phyloP scores from a whole-genome alignment of 495 filamentous ascomycete species.

The Aspergillus campestris region DNA sequence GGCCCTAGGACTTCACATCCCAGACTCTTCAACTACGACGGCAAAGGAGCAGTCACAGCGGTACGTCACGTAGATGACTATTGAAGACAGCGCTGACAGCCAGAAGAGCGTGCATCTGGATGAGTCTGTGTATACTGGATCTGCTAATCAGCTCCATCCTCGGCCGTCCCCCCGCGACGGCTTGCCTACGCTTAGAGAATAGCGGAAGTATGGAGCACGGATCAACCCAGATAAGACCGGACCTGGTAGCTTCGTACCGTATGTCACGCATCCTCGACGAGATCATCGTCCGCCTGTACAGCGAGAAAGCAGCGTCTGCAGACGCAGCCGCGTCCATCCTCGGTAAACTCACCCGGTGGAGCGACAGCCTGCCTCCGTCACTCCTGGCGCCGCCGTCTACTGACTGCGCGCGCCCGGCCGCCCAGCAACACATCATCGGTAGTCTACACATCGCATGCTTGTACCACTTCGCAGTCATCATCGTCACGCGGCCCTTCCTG shows the following conservation, averaged over 20 bases:
- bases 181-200: constrained; percentile 17
- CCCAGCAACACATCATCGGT: constrained; percentile 25
- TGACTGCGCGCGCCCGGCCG: constrained; percentile 8
- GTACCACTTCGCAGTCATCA: constrained; percentile 37
- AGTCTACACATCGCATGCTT: constrained; percentile 34
- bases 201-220: constrained; percentile 2
- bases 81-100: not conserved
- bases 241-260: constrained; percentile 27
- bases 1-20: constrained; percentile 32
- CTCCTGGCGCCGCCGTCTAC: constrained; percentile 15
- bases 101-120: constrained; percentile 29
- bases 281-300: constrained; percentile 25
- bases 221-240: constrained; percentile 1
- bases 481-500: constrained; percentile 34
- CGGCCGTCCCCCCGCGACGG: constrained; percentile 29
- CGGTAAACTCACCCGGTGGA: constrained; percentile 29
- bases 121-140: constrained; percentile 38
- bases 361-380: constrained; percentile 20
- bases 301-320: constrained; percentile 22
- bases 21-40: constrained; percentile 9
- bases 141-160: constrained; percentile 36
- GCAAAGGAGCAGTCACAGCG: constrained; percentile 14
- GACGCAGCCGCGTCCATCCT: constrained; percentile 28
- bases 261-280: constrained; percentile 29
- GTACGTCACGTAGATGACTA: constrained; percentile 4